Evolutionary conservation across 257 asterid species (phyloP), one percentile per base, ranked within the genome.

Genomic region (Asclepias syriaca): DNA sequence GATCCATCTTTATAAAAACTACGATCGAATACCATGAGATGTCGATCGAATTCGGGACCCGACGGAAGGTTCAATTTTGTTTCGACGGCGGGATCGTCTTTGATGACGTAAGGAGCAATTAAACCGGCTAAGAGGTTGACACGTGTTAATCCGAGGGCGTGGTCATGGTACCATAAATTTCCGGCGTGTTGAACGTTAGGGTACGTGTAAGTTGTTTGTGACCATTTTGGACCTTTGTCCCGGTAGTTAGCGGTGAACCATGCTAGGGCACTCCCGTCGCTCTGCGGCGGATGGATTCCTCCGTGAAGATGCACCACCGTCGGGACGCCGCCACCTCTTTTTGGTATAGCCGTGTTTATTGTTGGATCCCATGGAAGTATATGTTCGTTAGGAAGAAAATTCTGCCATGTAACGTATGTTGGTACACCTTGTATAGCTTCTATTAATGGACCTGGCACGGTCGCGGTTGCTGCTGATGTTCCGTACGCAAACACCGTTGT

Each of bases 401-500:
- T 72, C 21, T 72, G 11, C 76, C 76, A 72, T 0, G 22, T 61
- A 8, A 72, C 64, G 3, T 22, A 61, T 11, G 57, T 46, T 5
- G 53, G 40, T 8, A 64, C 50, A 2, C 46, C 76, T 0, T 53
- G 37, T 70, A 63, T 72, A 16, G 76, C 70, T 10, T 72, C 64
- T 5, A 72, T 63, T 8, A 53, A 0, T 10, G 76, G 76, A 4
- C 76, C 76, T 0, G 76, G 76, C 3, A 72, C 76, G 0, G 76
- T 72, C 1, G 76, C 76, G 4, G 70, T 27, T 45, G 70, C 24
- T 11, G 39, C 70, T 2, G 76, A 72, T 50, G 70, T 72, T 49
- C 76, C 76, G 14, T 72, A 72, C 21, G 76, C 76, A 18, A 72
- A 72, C 13, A 72, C 76, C 19, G 53, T 61, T 1, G 76, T 61